A percentile compares a stretch with the other conserved stretches of the same genome.
Evolutionary conservation across 2,329 filamentous ascomycete genomes (phyloP).

Genomic region (Penicillium sp.): DNA sequence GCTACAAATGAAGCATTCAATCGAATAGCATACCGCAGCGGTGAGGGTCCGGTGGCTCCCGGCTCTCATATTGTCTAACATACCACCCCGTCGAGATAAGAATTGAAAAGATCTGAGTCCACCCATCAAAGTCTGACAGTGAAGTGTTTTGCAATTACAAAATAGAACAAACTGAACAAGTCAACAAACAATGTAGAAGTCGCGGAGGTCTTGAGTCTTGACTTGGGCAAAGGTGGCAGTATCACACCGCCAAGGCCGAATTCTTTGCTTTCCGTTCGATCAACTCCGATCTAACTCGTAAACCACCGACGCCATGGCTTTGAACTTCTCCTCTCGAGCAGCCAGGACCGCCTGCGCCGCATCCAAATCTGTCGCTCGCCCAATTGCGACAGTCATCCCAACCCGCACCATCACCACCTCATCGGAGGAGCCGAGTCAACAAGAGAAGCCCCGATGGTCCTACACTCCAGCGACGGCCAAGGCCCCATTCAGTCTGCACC

Average conservation of each 20-base stretch:
- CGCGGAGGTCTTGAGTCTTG: too few species aligned
- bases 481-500: conserved; percentile 54
- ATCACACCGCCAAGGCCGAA: conserved; percentile 25
- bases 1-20: conserved; percentile 7
- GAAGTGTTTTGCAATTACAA: background rate
- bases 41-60: conserved; percentile 14
- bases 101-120: background rate
- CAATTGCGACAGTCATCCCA: conserved; percentile 14
- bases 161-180: background rate
- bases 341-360: conserved; percentile 35
- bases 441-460: conserved; percentile 61
- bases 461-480: conserved; percentile 67
- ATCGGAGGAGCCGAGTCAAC: conserved; percentile 28
- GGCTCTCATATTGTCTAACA: conserved; percentile 4
- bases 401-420: conserved; percentile 27
- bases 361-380: conserved; percentile 19
- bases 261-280: conserved; percentile 21
- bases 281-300: conserved; percentile 18
- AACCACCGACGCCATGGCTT: conserved; percentile 44
- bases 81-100: conserved; percentile 4
- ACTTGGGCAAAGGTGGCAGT: conserved; percentile 13
- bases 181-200: background rate
- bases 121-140: background rate
- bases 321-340: conserved; percentile 44
- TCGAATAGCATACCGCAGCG: conserved; percentile 13